Percentiles rank a stretch among this genome's conserved stretches.
These are phyloP conservation scores for Plasmopara viticola DNA, from an alignment of 352 stramenopile species.

Conservation along the genomic window DNA sequence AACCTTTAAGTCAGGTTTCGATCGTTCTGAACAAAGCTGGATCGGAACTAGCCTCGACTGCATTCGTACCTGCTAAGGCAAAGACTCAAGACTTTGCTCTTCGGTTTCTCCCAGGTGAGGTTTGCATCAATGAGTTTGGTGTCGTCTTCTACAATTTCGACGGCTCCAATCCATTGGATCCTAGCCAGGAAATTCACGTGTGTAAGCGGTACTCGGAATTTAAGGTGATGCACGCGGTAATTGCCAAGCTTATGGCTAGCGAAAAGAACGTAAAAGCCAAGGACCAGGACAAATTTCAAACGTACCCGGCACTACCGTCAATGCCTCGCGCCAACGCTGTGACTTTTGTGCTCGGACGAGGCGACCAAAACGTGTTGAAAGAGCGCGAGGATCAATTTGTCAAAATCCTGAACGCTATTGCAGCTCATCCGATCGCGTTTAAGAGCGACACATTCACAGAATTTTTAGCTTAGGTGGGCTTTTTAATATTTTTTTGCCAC, in stretches of 20 bases:
- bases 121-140: constrained; percentile 43
- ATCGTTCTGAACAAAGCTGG: constrained; percentile 7
- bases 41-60: constrained; percentile 9
- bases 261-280: constrained; percentile 40
- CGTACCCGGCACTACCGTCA: constrained; percentile 50
- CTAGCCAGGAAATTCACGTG: constrained; percentile 37
- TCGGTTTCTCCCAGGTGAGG: constrained; percentile 35
- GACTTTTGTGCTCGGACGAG: constrained; percentile 40
- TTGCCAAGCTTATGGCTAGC: constrained; percentile 51
- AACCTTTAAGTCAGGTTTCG: neutral
- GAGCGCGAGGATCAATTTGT: constrained; percentile 54
- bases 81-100: constrained; percentile 18
- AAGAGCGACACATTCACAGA: constrained; percentile 34
- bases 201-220: constrained; percentile 77
- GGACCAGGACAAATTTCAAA: constrained; percentile 47
- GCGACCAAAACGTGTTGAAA: constrained; percentile 45
- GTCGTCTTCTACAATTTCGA: constrained; percentile 63
- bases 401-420: constrained; percentile 60
- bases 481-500: too few species aligned
- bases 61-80: constrained; percentile 13
- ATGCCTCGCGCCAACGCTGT: constrained; percentile 38
- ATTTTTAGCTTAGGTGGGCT: constrained; percentile 23
- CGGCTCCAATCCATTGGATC: constrained; percentile 33
- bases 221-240: constrained; percentile 47
- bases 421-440: constrained; percentile 40